phyloP scores from a whole-genome alignment of 805 yeast species.

The Aciculoconidium aculeatum region DNA sequence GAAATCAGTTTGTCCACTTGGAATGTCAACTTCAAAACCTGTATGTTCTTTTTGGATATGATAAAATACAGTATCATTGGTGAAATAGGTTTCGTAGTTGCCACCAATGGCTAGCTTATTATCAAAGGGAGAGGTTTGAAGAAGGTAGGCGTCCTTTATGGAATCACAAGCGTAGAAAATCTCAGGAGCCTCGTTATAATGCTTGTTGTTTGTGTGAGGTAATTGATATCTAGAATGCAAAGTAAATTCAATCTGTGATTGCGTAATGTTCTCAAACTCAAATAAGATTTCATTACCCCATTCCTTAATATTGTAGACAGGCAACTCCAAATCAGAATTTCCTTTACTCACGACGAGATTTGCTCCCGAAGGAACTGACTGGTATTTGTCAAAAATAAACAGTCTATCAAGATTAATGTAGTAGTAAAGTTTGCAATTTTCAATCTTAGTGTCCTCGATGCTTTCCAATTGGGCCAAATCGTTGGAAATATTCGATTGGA shows the following conservation, averaged over 20 bases:
- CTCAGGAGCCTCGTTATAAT: constrained; percentile 13
- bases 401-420: constrained; percentile 26
- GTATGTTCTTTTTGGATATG: constrained; percentile 13
- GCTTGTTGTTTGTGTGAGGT: constrained; percentile 13
- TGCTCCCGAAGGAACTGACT: constrained; percentile 20
- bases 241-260: constrained; percentile 18
- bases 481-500: constrained; percentile 11
- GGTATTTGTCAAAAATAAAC: constrained; percentile 35
- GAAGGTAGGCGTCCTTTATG: constrained; percentile 20
- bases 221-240: constrained; percentile 37
- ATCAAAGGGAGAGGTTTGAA: constrained; percentile 35
- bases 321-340: constrained; percentile 32
- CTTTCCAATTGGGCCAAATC: constrained; percentile 7
- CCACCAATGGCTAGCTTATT: constrained; percentile 24
- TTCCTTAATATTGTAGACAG: constrained; percentile 28
- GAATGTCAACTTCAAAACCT: constrained; percentile 5
- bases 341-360: constrained; percentile 25
- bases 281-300: constrained; percentile 39
- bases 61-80: constrained; percentile 35
- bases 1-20: constrained; percentile 8
- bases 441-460: constrained; percentile 19
- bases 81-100: constrained; percentile 30
- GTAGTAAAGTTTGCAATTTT: constrained; percentile 26
- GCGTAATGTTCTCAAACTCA: constrained; percentile 14
- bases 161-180: constrained; percentile 33